phyloP scores from a whole-genome alignment of 148 eudicot species.

The Spergularia marina region DNA sequence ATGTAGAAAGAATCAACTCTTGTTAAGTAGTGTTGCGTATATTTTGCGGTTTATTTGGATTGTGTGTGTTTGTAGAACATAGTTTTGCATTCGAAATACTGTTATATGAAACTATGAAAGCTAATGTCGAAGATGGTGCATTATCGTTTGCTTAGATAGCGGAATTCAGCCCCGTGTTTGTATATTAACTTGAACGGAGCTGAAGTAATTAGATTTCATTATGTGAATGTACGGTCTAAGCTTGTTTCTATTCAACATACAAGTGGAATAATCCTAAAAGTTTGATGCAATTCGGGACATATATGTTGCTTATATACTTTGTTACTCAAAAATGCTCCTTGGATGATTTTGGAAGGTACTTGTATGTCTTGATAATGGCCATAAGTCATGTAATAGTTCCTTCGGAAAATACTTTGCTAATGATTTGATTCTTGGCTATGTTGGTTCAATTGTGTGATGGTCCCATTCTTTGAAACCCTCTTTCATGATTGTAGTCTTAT shows the following conservation, averaged over 20 bases:
- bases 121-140: too few species aligned
- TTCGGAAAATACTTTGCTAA: neutral
- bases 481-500: neutral
- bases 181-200: too few species aligned
- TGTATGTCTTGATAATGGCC: neutral
- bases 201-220: too few species aligned
- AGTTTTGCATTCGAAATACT: too few species aligned
- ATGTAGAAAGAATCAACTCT: neutral
- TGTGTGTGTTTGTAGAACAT: too few species aligned
- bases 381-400: neutral
- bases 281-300: neutral
- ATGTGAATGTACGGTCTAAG: too few species aligned
- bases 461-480: neutral
- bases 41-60: neutral
- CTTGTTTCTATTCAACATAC: neutral
- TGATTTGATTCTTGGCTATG: neutral
- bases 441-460: neutral
- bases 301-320: neutral
- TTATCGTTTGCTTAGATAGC: too few species aligned
- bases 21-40: neutral
- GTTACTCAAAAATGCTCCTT: neutral
- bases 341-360: neutral
- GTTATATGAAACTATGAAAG: too few species aligned
- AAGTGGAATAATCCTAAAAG: neutral
- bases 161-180: too few species aligned